phyloP scores from a whole-genome alignment of 192 early-diverging fungal species.

The Podila epicladia region DNA sequence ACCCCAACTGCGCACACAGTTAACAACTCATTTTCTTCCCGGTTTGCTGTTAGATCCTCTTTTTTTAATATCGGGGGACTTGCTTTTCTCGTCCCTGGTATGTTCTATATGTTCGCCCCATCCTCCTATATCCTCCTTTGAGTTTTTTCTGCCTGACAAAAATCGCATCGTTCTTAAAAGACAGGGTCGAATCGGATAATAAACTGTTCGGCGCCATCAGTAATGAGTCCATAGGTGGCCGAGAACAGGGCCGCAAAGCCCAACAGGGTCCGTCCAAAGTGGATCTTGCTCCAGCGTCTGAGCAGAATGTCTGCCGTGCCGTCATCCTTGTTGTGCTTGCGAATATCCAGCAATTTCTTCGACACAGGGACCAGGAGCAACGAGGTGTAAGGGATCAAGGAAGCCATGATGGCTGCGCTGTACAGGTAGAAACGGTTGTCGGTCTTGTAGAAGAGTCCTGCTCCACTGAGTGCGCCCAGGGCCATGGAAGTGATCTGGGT shows the following conservation, averaged over 20 bases:
- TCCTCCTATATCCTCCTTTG: too few species aligned
- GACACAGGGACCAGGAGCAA: constrained; percentile 8
- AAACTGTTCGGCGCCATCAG: constrained; percentile 29
- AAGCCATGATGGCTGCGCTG: constrained; percentile 20
- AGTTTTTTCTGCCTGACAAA: too few species aligned
- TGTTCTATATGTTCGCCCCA: too few species aligned
- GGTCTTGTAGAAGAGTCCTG: constrained; percentile 39
- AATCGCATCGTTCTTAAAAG: too few species aligned
- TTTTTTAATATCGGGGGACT: too few species aligned
- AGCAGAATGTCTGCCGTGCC: constrained; percentile 12
- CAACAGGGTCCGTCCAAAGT: constrained; percentile 19
- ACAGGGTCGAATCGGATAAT: neutral
- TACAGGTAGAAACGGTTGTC: constrained; percentile 38
- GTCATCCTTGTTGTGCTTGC: constrained; percentile 38
- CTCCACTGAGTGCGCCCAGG: constrained; percentile 6
- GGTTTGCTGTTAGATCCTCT: too few species aligned
- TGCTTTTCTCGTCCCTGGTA: too few species aligned
- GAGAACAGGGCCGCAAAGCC: constrained; percentile 17
- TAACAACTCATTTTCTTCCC: too few species aligned
- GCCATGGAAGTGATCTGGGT: constrained; percentile 6
- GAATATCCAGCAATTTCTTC: constrained; percentile 40
- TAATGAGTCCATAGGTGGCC: constrained; percentile 16
- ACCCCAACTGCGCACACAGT: too few species aligned
- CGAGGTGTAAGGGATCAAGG: constrained; percentile 16
- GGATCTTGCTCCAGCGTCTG: constrained; percentile 21